Conservation (phyloP, 331 rosid species). For the Malus hybrid region DNA sequence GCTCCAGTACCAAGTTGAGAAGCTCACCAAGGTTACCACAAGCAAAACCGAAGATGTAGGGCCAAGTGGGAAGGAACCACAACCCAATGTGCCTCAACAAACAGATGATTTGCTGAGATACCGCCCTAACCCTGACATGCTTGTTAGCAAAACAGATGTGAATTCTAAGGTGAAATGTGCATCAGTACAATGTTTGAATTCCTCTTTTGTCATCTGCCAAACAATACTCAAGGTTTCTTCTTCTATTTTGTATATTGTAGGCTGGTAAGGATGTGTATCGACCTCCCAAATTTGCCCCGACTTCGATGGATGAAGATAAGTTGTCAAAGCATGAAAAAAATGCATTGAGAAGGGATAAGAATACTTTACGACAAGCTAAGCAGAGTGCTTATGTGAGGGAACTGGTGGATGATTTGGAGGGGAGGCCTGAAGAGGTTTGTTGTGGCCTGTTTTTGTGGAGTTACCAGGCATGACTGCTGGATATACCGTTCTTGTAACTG, state of each 20-base stretch:
- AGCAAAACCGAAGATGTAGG: conserved; percentile 31
- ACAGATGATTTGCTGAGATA: conserved; percentile 54
- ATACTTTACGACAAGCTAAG: conserved; percentile 45
- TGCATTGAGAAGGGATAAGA: conserved; percentile 58
- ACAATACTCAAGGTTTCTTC: neutral
- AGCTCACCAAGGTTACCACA: conserved; percentile 47
- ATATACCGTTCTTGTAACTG: neutral
- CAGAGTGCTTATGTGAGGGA: conserved; percentile 52
- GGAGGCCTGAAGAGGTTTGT: conserved; percentile 88
- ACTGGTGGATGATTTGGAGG: conserved; percentile 61
- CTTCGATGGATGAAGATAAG: conserved; percentile 59
- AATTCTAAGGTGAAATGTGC: conserved; percentile 31
- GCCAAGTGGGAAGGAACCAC: conserved; percentile 32
- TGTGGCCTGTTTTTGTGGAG: conserved; percentile 3
- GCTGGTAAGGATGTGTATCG: conserved; percentile 44
- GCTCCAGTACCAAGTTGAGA: conserved; percentile 85
- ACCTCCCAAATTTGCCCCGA: conserved; percentile 61
- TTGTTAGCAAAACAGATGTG: conserved; percentile 40
- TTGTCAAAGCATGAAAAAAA: conserved; percentile 56
- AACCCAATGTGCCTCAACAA: conserved; percentile 27
- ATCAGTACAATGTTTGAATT: neutral
- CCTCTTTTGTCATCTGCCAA: neutral
- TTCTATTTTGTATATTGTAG: conserved; percentile 28
- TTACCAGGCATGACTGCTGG: conserved; percentile 3
- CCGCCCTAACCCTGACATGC: conserved; percentile 79